Conservation (phyloP, 2,329 filamentous ascomycete species). For the Phaeoacremonium minimum region DNA sequence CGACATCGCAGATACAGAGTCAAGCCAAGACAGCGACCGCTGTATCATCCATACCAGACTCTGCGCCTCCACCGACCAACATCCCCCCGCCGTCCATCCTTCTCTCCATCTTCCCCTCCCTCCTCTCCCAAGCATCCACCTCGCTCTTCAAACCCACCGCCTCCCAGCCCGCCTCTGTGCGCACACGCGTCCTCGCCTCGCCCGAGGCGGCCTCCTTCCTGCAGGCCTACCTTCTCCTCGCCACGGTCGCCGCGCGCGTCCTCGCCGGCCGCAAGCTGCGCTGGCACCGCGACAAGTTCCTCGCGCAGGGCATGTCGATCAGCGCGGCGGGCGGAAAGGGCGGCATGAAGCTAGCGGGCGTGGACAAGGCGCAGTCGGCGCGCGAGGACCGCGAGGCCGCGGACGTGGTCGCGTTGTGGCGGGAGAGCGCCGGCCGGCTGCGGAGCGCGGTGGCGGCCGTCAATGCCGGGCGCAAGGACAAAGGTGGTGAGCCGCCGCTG, state of each 20-base stretch:
- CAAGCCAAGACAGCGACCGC: slow-evolving; percentile 8
- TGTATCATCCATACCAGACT: slow-evolving; percentile 16
- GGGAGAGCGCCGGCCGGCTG: slow-evolving; percentile 68
- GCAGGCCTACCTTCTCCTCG: slow-evolving; percentile 57
- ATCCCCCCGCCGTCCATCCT: slow-evolving; percentile 84
- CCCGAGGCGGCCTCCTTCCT: slow-evolving; percentile 60
- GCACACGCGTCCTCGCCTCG: slow-evolving; percentile 60
- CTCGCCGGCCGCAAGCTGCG: slow-evolving; percentile 80
- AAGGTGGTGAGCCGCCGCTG: slow-evolving; percentile 26
- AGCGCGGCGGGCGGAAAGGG: slow-evolving; percentile 71
- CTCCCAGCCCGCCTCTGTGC: slow-evolving; percentile 51
- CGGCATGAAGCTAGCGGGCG: slow-evolving; percentile 79
- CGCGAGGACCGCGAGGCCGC: slow-evolving; percentile 82
- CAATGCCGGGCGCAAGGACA: slow-evolving; percentile 37
- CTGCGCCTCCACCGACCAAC: slow-evolving; percentile 67
- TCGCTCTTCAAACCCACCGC: slow-evolving; percentile 63
- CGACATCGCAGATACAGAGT: slow-evolving; percentile 10
- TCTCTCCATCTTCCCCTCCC: slow-evolving; percentile 67
- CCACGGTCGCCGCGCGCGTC: slow-evolving; percentile 69
- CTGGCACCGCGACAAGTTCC: slow-evolving; percentile 84
- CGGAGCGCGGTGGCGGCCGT: slow-evolving; percentile 67
- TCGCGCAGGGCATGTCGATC: slow-evolving; percentile 87
- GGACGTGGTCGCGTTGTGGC: slow-evolving; percentile 74
- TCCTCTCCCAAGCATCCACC: slow-evolving; percentile 63
- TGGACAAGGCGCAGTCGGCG: slow-evolving; percentile 77